Evolutionary conservation across 2,329 filamentous ascomycete genomes (phyloP).

Genomic region (Aspergillus calidoustus): DNA sequence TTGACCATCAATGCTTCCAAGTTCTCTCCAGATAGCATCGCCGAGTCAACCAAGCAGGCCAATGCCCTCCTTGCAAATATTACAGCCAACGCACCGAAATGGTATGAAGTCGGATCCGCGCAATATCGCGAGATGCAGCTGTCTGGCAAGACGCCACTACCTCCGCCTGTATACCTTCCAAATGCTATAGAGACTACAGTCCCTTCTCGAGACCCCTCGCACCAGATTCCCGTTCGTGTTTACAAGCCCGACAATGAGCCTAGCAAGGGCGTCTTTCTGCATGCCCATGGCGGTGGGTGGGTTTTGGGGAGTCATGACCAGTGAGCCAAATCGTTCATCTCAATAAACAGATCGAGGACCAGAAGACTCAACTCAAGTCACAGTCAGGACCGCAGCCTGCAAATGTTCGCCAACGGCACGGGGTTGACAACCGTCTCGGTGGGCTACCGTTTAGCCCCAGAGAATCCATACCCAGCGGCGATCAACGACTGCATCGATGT

Average conservation of each 20-base stretch:
- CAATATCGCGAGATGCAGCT: conserved; percentile 60
- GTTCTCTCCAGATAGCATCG: conserved; percentile 35
- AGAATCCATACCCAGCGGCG: conserved; percentile 60
- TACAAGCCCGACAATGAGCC: conserved; percentile 54
- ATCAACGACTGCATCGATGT: conserved; percentile 9
- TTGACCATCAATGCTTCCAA: conserved; percentile 9
- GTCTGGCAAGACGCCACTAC: conserved; percentile 58
- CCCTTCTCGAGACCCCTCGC: conserved; percentile 57
- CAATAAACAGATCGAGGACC: neutral
- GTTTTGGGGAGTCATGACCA: conserved; percentile 36
- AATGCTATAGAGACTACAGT: conserved; percentile 53
- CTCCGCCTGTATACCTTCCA: conserved; percentile 52
- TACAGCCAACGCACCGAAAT: conserved; percentile 46
- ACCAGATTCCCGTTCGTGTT: conserved; percentile 58
- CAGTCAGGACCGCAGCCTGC: conserved; percentile 53
- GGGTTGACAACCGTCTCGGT: conserved; percentile 58
- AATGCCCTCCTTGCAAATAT: neutral
- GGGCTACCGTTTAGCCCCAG: conserved; percentile 64
- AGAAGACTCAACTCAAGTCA: neutral
- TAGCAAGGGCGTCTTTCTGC: conserved; percentile 54
- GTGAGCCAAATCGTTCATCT: neutral
- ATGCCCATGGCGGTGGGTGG: conserved; percentile 60
- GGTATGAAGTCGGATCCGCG: conserved; percentile 60
- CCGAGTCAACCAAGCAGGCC: conserved; percentile 30
- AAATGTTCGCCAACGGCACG: conserved; percentile 55